Conservation (phyloP, 495 filamentous ascomycete species). For the Tuber microsphaerosporum region DNA sequence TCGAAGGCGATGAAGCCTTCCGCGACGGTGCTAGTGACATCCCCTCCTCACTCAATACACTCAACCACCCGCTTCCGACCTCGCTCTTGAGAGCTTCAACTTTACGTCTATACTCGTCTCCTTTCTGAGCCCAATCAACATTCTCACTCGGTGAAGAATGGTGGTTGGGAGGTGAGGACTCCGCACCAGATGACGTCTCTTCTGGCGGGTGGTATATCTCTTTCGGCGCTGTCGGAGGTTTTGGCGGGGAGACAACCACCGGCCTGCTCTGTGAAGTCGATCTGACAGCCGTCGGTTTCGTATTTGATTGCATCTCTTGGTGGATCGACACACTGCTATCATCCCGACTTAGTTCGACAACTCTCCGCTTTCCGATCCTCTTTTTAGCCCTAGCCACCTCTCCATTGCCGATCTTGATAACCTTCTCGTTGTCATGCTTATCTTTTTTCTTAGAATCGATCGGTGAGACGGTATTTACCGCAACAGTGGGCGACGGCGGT, state of each 20-base stretch:
- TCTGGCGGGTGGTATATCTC: conserved; percentile 41
- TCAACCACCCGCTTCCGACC: conserved; percentile 76
- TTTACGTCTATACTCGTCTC: conserved; percentile 74
- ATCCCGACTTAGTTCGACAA: conserved; percentile 50
- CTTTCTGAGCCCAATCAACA: conserved; percentile 60
- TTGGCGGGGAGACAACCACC: conserved; percentile 47
- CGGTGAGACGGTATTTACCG: conserved; percentile 58
- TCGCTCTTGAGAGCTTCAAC: conserved; percentile 78
- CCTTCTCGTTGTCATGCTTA: conserved; percentile 48
- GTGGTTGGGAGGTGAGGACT: conserved; percentile 43
- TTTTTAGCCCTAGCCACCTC: conserved; percentile 49
- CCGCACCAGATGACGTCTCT: conserved; percentile 38
- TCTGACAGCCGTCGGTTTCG: background rate
- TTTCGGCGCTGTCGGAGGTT: conserved; percentile 45
- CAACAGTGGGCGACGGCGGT: conserved; percentile 51
- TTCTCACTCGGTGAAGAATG: conserved; percentile 45
- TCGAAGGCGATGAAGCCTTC: conserved; percentile 41
- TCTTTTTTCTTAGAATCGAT: conserved; percentile 52
- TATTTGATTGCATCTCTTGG: conserved; percentile 11
- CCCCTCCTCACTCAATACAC: conserved; percentile 72
- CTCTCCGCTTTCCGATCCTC: conserved; percentile 59
- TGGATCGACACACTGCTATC: conserved; percentile 23
- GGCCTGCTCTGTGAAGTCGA: conserved; percentile 28
- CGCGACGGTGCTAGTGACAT: conserved; percentile 47
- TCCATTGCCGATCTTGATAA: conserved; percentile 42